A percentile compares a stretch with the other conserved stretches of the same genome.
Conservation (phyloP, 2,329 filamentous ascomycete genomes). For the Lachnellula cervina region DNA sequence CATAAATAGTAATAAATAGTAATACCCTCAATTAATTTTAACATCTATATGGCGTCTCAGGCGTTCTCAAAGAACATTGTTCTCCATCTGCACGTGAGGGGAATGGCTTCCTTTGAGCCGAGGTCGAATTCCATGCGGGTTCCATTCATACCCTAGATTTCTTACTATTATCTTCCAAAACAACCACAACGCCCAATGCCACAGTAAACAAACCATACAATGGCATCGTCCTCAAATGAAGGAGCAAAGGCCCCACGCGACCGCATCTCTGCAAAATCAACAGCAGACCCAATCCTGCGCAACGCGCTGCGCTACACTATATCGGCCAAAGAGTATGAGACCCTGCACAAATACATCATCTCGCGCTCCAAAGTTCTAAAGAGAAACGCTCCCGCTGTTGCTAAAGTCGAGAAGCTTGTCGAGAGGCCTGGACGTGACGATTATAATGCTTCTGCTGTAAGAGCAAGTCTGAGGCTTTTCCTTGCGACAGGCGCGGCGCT, state of each 20-base stretch:
- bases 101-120: background rate
- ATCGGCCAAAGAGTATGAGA: conserved; percentile 77
- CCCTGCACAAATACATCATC: conserved; percentile 77
- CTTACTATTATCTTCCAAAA: background rate
- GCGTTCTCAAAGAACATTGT: too few relatives aligned
- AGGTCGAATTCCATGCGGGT: background rate
- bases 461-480: conserved; percentile 68
- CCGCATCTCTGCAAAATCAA: conserved; percentile 28
- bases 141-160: background rate
- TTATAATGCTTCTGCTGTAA: conserved; percentile 65
- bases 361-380: conserved; percentile 61
- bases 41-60: too few relatives aligned
- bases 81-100: background rate
- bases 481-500: conserved; percentile 56
- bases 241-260: conserved; percentile 14
- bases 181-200: background rate
- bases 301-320: conserved; percentile 86
- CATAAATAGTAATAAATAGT: conserved; percentile 1
- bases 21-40: background rate
- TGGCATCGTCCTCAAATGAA: conserved; percentile 18
- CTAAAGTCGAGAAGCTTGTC: conserved; percentile 44
- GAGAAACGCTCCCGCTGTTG: conserved; percentile 50
- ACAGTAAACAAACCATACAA: conserved; percentile 2
- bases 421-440: conserved; percentile 45
- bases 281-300: conserved; percentile 67